A percentile compares a stretch with the other conserved stretches of the same genome.
Conservation (phyloP, 2,329 filamentous ascomycete genomes). For the Fusarium algeriense region DNA sequence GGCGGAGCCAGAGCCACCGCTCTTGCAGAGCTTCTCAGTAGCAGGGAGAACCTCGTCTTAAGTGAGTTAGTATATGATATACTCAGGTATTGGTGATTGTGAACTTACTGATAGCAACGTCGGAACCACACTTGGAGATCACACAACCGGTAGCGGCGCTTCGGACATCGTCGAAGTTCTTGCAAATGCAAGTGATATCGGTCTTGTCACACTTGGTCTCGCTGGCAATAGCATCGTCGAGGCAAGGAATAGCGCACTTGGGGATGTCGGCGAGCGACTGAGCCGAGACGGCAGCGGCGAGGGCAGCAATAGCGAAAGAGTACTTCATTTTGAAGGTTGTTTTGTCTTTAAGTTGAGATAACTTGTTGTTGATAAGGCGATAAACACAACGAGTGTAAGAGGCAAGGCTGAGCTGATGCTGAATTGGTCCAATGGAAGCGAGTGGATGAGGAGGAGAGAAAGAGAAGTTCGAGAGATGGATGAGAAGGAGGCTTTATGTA, state of each 20-base stretch:
- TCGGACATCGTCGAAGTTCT: conserved; percentile 51
- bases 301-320: conserved; percentile 50
- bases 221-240: conserved; percentile 49
- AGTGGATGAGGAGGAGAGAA: conserved; percentile 49
- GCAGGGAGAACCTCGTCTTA: conserved; percentile 57
- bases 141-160: conserved; percentile 52
- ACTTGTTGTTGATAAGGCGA: conserved; percentile 15
- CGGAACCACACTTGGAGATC: conserved; percentile 52
- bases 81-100: not conserved
- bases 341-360: conserved; percentile 1
- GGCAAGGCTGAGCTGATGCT: conserved; percentile 21
- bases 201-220: conserved; percentile 50
- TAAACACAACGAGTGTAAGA: conserved; percentile 49
- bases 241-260: conserved; percentile 54
- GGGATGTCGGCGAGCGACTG: conserved; percentile 53
- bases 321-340: conserved; percentile 55
- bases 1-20: conserved; percentile 14
- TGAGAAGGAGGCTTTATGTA: conserved; percentile 50
- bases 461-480: conserved; percentile 27
- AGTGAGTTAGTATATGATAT: conserved; percentile 30
- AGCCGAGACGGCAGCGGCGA: conserved; percentile 53
- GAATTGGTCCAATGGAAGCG: conserved; percentile 43
- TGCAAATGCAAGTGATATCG: conserved; percentile 54
- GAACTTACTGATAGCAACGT: conserved; percentile 55
- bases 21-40: conserved; percentile 52